phyloP scores from a whole-genome alignment of 1,139 yeast species.

The Yamadazyma buinensis region DNA sequence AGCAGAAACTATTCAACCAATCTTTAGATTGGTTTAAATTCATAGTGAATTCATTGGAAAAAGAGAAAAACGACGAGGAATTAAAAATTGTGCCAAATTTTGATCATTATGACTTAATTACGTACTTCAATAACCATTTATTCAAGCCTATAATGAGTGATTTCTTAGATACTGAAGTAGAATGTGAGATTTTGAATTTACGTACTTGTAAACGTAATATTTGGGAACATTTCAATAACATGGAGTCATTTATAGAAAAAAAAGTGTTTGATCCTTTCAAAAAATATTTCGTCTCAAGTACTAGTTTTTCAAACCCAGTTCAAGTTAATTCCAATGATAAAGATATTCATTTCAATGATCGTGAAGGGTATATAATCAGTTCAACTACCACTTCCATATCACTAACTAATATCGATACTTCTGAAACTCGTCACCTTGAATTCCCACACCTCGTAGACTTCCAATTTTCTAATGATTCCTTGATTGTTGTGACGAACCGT shows the following conservation, averaged over 20 bases:
- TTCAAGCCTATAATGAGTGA: constrained; percentile 22
- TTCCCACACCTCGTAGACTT: too few relatives aligned
- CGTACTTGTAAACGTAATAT: neutral
- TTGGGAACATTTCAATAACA: neutral
- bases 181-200: constrained; percentile 1
- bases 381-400: too few relatives aligned
- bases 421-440: too few relatives aligned
- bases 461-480: too few relatives aligned
- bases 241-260: neutral
- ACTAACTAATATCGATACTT: neutral
- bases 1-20: constrained; percentile 47
- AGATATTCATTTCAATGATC: too few relatives aligned
- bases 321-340: too few relatives aligned
- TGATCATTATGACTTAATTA: constrained; percentile 25
- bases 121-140: constrained; percentile 27
- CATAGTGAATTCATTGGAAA: constrained; percentile 33
- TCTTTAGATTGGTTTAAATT: constrained; percentile 49
- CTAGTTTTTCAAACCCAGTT: constrained; percentile 4
- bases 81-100: constrained; percentile 16
- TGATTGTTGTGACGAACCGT: too few relatives aligned
- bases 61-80: constrained; percentile 32
- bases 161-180: constrained; percentile 20
- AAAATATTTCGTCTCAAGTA: constrained; percentile 1
- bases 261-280: constrained; percentile 3
- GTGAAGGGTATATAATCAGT: too few relatives aligned